Conservation (phyloP, 148 eudicot genomes). For the Rhododendron ferrugineum region DNA sequence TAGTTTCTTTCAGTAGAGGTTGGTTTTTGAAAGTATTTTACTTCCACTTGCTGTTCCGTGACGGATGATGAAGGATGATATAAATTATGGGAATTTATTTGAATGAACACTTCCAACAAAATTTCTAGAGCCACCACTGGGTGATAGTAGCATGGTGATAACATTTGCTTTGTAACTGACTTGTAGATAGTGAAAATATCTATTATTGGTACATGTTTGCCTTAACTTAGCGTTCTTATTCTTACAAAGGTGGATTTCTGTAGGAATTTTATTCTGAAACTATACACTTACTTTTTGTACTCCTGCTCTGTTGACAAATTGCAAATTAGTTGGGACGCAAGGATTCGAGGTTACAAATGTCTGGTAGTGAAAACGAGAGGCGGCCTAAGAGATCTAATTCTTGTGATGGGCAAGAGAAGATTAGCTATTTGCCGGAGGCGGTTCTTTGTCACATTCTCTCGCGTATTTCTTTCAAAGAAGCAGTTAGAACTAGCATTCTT, state of each 20-base stretch:
- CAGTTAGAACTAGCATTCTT: slow-evolving; percentile 6
- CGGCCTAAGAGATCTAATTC: neutral
- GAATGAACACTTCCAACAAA: neutral
- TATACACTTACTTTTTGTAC: neutral
- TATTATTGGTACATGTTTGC: neutral
- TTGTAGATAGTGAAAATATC: neutral
- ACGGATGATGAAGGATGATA: neutral
- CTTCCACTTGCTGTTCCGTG: neutral
- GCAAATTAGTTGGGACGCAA: neutral
- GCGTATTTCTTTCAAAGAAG: neutral
- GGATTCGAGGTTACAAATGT: neutral
- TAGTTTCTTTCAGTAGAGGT: neutral
- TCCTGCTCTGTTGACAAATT: neutral
- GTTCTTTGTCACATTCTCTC: slow-evolving; percentile 6
- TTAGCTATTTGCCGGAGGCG: slow-evolving; percentile 4
- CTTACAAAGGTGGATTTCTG: neutral
- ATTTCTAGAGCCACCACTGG: neutral
- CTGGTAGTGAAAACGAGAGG: neutral
- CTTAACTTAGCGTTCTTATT: neutral
- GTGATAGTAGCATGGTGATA: neutral
- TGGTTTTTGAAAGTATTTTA: neutral
- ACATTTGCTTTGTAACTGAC: neutral
- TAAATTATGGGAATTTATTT: neutral
- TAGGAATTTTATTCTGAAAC: neutral
- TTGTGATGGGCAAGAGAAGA: neutral